phyloP scores from a whole-genome alignment of 306 rosid species.

The Geum urbanum region DNA sequence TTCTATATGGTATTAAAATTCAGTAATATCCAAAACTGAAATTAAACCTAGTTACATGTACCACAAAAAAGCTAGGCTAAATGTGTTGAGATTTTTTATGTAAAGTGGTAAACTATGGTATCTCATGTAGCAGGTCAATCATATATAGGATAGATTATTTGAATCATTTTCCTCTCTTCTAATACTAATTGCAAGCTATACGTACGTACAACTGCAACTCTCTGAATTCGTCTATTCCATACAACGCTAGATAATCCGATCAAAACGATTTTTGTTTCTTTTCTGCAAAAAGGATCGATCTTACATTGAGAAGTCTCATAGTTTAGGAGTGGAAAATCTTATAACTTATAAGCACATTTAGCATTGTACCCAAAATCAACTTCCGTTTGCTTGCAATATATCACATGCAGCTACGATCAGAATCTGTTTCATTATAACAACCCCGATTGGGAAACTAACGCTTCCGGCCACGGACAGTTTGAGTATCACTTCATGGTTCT shows the following conservation, averaged over 20 bases:
- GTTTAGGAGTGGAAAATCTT: slow-evolving; percentile 17
- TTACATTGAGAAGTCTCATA: background rate
- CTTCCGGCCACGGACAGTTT: slow-evolving; percentile 27
- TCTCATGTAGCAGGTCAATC: too few relatives aligned
- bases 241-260: background rate
- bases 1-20: too few relatives aligned
- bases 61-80: too few relatives aligned
- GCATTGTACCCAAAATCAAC: slow-evolving; percentile 37
- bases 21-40: too few relatives aligned
- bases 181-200: too few relatives aligned
- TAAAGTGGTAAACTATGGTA: too few relatives aligned
- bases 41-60: too few relatives aligned
- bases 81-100: too few relatives aligned
- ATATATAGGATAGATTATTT: too few relatives aligned
- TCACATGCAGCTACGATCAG: slow-evolving; percentile 18
- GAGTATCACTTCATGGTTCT: slow-evolving; percentile 22
- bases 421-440: slow-evolving; percentile 21
- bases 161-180: background rate
- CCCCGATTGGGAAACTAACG: slow-evolving; percentile 30
- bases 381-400: slow-evolving; percentile 25
- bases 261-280: too few relatives aligned
- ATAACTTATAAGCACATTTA: slow-evolving; percentile 28
- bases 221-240: background rate
- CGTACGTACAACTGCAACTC: background rate
- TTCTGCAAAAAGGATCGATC: background rate